phyloP scores from a whole-genome alignment of 805 yeast genomes.

The Wickerhamiella kazuoi region DNA sequence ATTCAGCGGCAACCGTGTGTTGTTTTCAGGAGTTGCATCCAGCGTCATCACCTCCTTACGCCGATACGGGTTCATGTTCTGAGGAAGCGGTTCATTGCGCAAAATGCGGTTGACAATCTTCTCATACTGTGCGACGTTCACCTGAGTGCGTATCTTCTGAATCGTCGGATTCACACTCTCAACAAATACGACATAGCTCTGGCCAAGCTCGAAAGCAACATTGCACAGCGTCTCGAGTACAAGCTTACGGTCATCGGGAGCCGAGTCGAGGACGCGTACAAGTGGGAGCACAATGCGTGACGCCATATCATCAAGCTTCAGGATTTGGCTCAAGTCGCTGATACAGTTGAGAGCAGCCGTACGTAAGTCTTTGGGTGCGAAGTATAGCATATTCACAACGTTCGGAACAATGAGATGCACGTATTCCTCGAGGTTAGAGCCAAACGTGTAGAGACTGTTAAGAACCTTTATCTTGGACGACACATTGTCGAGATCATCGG shows the following conservation, averaged over 20 bases:
- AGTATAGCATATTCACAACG: constrained; percentile 64
- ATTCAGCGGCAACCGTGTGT: constrained; percentile 57
- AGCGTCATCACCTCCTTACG: constrained; percentile 36
- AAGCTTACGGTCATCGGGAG: constrained; percentile 40
- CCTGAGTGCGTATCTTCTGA: constrained; percentile 6
- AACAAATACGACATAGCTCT: constrained; percentile 68
- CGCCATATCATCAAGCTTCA: constrained; percentile 69
- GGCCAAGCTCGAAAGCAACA: constrained; percentile 60
- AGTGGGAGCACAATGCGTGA: constrained; percentile 80
- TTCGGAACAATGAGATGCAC: constrained; percentile 77
- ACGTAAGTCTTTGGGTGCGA: constrained; percentile 38
- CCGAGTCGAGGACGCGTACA: constrained; percentile 40
- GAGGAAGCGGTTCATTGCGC: constrained; percentile 75
- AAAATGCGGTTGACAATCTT: constrained; percentile 60
- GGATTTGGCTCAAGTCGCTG: constrained; percentile 59
- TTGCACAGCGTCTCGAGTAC: constrained; percentile 64
- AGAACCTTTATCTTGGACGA: constrained; percentile 42
- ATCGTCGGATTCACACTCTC: constrained; percentile 15
- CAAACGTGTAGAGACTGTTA: constrained; percentile 71
- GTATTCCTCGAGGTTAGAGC: constrained; percentile 74
- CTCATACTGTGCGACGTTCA: constrained; percentile 36
- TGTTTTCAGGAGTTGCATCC: constrained; percentile 45
- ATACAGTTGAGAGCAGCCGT: constrained; percentile 65
- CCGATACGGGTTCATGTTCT: constrained; percentile 37
- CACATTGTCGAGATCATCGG: constrained; percentile 32